Evolutionary conservation across 192 early-diverging fungal genomes (phyloP).

Genomic region (Umbelopsis isabellina): DNA sequence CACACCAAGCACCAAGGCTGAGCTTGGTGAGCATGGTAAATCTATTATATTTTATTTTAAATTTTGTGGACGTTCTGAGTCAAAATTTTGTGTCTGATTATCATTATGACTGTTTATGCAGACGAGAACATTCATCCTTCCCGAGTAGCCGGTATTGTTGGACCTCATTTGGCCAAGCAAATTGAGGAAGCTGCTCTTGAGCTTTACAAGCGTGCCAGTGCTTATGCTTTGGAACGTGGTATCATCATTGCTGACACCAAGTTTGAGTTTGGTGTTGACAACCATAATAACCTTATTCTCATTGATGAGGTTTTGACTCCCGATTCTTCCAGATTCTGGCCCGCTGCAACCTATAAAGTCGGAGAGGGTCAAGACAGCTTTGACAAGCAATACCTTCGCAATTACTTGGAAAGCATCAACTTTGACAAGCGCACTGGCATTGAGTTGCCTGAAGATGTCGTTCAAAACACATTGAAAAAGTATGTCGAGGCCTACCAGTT

Average conservation of each 20-base stretch:
- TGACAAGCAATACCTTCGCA: constrained; percentile 97
- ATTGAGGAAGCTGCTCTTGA: constrained; percentile 74
- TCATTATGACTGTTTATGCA: constrained; percentile 40
- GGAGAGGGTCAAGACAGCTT: constrained; percentile 85
- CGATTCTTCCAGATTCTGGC: constrained; percentile 99
- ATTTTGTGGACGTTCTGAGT: background rate
- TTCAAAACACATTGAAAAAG: constrained; percentile 85
- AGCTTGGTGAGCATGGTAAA: constrained; percentile 92
- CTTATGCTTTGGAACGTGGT: constrained; percentile 80
- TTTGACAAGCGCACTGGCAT: constrained; percentile 91
- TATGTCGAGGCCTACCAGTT: constrained; percentile 90
- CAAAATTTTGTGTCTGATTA: background rate
- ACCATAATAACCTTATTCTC: constrained; percentile 76
- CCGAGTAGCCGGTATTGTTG: constrained; percentile 85
- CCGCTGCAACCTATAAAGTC: constrained; percentile 73
- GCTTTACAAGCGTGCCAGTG: constrained; percentile 85
- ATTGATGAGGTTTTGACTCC: constrained; percentile 98
- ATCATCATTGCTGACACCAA: constrained; percentile 99
- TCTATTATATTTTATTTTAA: background rate
- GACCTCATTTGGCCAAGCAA: constrained; percentile 73
- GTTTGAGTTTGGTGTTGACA: constrained; percentile 98
- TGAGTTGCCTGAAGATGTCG: constrained; percentile 80
- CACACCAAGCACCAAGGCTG: constrained; percentile 99
- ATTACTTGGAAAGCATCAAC: constrained; percentile 85
- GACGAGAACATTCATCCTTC: constrained; percentile 98